A percentile compares a stretch with the other conserved stretches of the same genome.
Conservation (phyloP, 768 basidiomycete species). For the Boletus sp. region DNA sequence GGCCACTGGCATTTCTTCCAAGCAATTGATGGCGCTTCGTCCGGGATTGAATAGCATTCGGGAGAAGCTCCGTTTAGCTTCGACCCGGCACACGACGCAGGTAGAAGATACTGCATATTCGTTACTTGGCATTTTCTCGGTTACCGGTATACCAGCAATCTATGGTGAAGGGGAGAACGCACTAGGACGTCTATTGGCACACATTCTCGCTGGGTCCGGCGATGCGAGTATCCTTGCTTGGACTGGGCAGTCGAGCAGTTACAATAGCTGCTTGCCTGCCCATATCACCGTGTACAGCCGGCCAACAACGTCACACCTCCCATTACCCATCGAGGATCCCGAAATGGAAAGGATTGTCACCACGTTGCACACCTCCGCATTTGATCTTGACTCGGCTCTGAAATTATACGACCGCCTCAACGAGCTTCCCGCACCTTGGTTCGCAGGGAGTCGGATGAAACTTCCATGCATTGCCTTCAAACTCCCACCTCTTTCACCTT, state of each 20-base stretch:
- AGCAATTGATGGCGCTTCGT: neutral
- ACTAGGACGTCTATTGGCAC: neutral
- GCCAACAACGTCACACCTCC: neutral
- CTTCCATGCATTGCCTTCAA: slow-evolving; percentile 1
- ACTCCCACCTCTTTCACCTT: neutral
- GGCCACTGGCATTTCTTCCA: neutral
- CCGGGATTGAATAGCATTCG: neutral
- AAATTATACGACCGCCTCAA: neutral
- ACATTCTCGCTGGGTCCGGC: neutral
- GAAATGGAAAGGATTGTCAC: neutral
- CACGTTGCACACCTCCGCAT: neutral
- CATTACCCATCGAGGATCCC: neutral
- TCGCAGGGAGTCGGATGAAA: slow-evolving; percentile 3
- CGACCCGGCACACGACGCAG: neutral
- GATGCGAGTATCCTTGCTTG: slow-evolving; percentile 4
- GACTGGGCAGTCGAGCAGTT: neutral
- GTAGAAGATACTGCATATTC: neutral
- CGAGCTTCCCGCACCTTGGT: neutral
- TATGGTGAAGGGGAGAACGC: neutral
- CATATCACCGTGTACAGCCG: neutral
- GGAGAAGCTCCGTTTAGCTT: neutral
- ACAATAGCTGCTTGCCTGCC: slow-evolving; percentile 4
- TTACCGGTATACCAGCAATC: neutral
- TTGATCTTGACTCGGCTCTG: neutral
- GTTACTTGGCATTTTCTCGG: neutral